These are phyloP conservation scores for Trichoderma sp. DNA, from an alignment of 2,329 filamentous ascomycete genomes.

Conservation along the genomic window DNA sequence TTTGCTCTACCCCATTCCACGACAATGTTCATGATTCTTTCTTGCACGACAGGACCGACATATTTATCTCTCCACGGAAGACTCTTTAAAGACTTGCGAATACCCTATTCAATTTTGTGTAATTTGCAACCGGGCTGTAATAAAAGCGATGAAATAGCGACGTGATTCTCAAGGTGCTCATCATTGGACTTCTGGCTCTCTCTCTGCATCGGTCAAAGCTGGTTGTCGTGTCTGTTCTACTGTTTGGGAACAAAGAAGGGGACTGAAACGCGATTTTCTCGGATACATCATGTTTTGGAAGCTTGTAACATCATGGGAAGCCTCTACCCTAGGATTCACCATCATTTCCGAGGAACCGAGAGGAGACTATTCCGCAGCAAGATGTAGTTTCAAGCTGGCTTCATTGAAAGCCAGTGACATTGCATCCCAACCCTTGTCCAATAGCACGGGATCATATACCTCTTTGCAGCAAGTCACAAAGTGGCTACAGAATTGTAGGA, in stretches of 20 bases:
- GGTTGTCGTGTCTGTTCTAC: background rate
- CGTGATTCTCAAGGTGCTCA: background rate
- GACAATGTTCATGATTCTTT: background rate
- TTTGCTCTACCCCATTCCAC: background rate
- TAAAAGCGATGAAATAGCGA: background rate
- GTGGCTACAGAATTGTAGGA: background rate
- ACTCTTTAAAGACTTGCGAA: background rate
- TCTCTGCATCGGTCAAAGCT: background rate
- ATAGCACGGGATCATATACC: background rate
- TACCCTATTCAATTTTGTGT: background rate
- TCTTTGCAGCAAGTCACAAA: background rate
- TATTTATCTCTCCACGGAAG: background rate
- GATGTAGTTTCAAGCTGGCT: background rate
- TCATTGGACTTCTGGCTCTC: background rate
- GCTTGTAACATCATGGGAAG: background rate
- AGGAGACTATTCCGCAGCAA: background rate
- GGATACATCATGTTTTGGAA: background rate
- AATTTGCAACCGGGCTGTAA: background rate
- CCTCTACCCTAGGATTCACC: background rate
- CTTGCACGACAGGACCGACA: background rate
- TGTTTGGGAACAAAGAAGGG: background rate
- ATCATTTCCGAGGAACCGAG: background rate
- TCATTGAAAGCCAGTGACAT: background rate
- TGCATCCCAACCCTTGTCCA: background rate
- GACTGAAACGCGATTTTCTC: background rate